A percentile compares a stretch with the other conserved stretches of the same genome.
Conservation (phyloP, 768 basidiomycete genomes). For the Lyophyllum atratum region DNA sequence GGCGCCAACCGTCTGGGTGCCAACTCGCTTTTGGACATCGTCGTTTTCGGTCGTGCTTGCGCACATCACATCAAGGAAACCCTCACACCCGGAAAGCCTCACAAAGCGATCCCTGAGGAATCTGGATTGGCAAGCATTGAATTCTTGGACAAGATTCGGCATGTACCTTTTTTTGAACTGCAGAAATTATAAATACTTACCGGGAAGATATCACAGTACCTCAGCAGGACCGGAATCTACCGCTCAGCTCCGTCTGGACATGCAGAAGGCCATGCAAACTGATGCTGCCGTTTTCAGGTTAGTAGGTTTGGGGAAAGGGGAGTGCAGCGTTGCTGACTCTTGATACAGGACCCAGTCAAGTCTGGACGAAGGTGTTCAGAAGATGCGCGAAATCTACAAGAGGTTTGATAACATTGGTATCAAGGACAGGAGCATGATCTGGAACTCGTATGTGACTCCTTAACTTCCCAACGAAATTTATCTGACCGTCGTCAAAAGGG, state of each 20-base stretch:
- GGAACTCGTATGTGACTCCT: constrained; percentile 82
- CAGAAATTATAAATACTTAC: not conserved
- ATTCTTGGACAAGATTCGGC: constrained; percentile 86
- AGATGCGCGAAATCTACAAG: constrained; percentile 84
- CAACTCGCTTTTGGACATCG: constrained; percentile 98
- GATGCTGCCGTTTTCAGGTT: constrained; percentile 97
- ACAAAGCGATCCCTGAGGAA: constrained; percentile 85
- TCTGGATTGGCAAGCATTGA: constrained; percentile 84
- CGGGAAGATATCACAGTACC: constrained; percentile 45
- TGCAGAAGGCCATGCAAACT: constrained; percentile 99
- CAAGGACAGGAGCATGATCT: constrained; percentile 99
- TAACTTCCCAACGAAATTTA: not conserved
- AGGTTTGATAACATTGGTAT: constrained; percentile 90
- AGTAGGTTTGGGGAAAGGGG: not conserved
- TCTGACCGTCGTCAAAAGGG: constrained; percentile 47
- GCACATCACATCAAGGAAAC: constrained; percentile 97
- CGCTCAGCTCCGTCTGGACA: constrained; percentile 86
- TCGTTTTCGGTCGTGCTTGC: constrained; percentile 99
- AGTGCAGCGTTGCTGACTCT: constrained; percentile 3
- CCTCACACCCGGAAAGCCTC: constrained; percentile 85
- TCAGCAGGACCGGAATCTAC: constrained; percentile 84
- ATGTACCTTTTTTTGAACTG: constrained; percentile 5
- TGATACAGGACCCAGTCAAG: constrained; percentile 76
- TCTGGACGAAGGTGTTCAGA: constrained; percentile 90
- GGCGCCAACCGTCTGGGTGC: constrained; percentile 99